These are phyloP conservation scores for Mrakia gelida DNA, from an alignment of 768 basidiomycete genomes.

Conservation along the genomic window DNA sequence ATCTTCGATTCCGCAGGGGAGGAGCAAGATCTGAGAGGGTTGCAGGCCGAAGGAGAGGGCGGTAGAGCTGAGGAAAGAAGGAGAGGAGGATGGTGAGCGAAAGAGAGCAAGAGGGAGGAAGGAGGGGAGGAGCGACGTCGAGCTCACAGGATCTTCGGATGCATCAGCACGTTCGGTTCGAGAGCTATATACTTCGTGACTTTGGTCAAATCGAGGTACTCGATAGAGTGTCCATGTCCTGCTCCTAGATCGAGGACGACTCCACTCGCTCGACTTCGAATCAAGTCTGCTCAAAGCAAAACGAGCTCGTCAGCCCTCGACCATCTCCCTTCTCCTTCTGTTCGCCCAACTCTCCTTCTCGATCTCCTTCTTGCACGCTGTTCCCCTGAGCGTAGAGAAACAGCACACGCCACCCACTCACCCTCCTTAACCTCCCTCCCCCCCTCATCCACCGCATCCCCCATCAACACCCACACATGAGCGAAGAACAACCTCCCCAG, in stretches of 20 bases:
- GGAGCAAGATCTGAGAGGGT: not conserved
- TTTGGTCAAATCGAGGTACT: conserved; percentile 55
- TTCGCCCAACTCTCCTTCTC: not conserved
- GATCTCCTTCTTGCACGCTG: too few species aligned
- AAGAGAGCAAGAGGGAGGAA: not conserved
- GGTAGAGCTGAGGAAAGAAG: not conserved
- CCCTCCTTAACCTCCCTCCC: conserved; percentile 35
- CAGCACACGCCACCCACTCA: not conserved
- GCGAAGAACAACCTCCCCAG: conserved; percentile 50
- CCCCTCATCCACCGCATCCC: conserved; percentile 51
- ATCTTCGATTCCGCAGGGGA: conserved; percentile 50
- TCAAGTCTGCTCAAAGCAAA: conserved; percentile 49
- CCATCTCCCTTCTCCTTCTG: not conserved
- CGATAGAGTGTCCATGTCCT: conserved; percentile 61
- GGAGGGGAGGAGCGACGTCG: not conserved
- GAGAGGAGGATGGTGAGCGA: not conserved
- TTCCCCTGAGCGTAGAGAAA: too few species aligned
- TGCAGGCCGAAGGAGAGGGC: not conserved
- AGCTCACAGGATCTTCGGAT: conserved; percentile 48
- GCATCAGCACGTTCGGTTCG: conserved; percentile 67
- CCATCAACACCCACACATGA: conserved; percentile 56
- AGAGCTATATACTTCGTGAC: conserved; percentile 67
- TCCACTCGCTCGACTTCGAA: conserved; percentile 57
- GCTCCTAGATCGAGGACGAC: conserved; percentile 66
- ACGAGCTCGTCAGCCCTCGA: not conserved